These are phyloP conservation scores for Exophiala phaeomuriformis DNA, from an alignment of 2,329 filamentous ascomycete species.

Conservation along the genomic window DNA sequence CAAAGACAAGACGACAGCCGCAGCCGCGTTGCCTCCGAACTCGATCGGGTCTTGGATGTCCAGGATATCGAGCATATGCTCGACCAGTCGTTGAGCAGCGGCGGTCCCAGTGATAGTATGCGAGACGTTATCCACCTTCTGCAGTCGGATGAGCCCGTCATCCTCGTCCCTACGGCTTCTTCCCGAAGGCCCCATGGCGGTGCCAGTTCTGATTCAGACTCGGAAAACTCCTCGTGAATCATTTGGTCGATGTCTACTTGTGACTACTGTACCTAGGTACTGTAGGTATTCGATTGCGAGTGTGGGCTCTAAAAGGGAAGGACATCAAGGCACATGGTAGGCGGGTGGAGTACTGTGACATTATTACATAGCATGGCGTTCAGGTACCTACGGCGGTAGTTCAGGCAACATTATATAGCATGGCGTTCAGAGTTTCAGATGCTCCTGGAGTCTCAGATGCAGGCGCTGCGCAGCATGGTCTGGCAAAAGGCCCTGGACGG, in stretches of 20 bases:
- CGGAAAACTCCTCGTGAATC: neutral
- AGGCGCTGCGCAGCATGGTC: too few relatives aligned
- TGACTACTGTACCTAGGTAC: too few relatives aligned
- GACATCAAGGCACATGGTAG: neutral
- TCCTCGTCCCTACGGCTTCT: neutral
- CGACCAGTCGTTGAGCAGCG: neutral
- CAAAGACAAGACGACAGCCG: neutral
- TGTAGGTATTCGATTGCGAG: too few relatives aligned
- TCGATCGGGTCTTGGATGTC: slow-evolving; percentile 1
- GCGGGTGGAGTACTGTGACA: too few relatives aligned
- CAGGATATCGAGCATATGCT: slow-evolving; percentile 2
- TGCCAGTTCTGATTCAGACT: neutral
- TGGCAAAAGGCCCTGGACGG: neutral
- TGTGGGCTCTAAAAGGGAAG: too few relatives aligned
- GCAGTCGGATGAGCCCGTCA: neutral
- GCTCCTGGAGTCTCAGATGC: too few relatives aligned
- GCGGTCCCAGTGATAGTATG: neutral
- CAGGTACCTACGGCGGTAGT: neutral
- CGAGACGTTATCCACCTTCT: neutral
- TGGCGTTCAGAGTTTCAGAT: too few relatives aligned
- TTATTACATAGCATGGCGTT: slow-evolving; percentile 2
- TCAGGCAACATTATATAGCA: too few relatives aligned
- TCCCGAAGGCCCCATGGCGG: neutral
- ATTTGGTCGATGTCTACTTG: too few relatives aligned
- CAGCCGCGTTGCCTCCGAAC: neutral